These are phyloP conservation scores for Mortierella sp. DNA, from an alignment of 371 early-diverging fungal genomes.

Conservation along the genomic window DNA sequence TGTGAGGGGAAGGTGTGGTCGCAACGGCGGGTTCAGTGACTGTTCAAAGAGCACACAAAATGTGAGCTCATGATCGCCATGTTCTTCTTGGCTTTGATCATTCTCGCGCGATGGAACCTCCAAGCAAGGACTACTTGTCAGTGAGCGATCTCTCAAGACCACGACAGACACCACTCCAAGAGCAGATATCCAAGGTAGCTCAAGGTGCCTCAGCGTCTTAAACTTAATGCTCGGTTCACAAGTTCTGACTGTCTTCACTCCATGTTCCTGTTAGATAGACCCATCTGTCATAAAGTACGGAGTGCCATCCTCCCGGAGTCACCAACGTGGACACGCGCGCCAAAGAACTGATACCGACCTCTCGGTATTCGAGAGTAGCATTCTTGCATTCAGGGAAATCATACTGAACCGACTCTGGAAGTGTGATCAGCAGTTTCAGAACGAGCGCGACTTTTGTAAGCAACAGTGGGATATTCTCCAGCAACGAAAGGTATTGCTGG, in stretches of 20 bases:
- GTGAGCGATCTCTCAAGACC: slow-evolving; percentile 40
- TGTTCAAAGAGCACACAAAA: background rate
- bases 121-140: slow-evolving; percentile 36
- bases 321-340: slow-evolving; percentile 26
- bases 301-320: slow-evolving; percentile 14
- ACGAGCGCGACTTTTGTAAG: slow-evolving; percentile 43
- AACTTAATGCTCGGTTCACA: too few relatives aligned
- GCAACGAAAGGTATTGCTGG: slow-evolving; percentile 21
- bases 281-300: slow-evolving; percentile 35
- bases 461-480: slow-evolving; percentile 39
- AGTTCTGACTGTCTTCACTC: background rate
- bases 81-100: background rate
- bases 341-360: slow-evolving; percentile 6
- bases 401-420: slow-evolving; percentile 39
- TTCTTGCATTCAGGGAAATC: slow-evolving; percentile 46
- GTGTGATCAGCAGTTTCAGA: slow-evolving; percentile 22
- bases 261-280: slow-evolving; percentile 29
- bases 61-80: background rate
- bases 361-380: slow-evolving; percentile 26
- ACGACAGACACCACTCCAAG: slow-evolving; percentile 27
- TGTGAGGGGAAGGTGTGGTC: too few relatives aligned
- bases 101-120: slow-evolving; percentile 21
- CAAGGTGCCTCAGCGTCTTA: too few relatives aligned
- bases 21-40: too few relatives aligned
- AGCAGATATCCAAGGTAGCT: slow-evolving; percentile 32